These are phyloP conservation scores for Acer negundo DNA, from an alignment of 345 rosid species.

Conservation along the genomic window DNA sequence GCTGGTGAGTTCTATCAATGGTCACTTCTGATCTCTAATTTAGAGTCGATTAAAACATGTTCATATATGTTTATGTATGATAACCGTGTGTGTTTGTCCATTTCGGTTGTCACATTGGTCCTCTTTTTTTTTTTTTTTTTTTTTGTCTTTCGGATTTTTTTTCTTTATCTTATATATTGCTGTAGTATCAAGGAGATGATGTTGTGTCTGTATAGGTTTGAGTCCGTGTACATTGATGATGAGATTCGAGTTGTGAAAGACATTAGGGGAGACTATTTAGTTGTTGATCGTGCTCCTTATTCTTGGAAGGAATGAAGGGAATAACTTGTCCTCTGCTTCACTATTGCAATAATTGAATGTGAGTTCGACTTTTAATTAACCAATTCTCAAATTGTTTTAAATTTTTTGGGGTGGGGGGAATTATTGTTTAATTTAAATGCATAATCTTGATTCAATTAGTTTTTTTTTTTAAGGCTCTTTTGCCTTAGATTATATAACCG, in stretches of 20 bases:
- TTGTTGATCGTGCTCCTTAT: slow-evolving; percentile 69
- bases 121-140: too few relatives aligned
- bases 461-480: neutral
- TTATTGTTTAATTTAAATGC: neutral
- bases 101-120: neutral
- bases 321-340: neutral
- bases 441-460: neutral
- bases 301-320: slow-evolving; percentile 50
- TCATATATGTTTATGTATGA: neutral
- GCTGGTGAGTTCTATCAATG: slow-evolving; percentile 61
- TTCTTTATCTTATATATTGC: neutral
- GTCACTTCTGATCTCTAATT: neutral
- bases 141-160: neutral
- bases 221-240: slow-evolving; percentile 58
- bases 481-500: neutral
- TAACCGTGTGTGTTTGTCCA: neutral
- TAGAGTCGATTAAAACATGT: neutral
- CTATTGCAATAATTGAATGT: slow-evolving; percentile 9
- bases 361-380: slow-evolving; percentile 13
- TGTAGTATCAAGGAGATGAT: neutral
- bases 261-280: slow-evolving; percentile 71
- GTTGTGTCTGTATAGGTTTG: slow-evolving; percentile 51
- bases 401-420: neutral
- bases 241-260: slow-evolving; percentile 81
- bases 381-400: neutral